phyloP scores from a whole-genome alignment of 306 rosid genomes.

The Sicyos baderoa region DNA sequence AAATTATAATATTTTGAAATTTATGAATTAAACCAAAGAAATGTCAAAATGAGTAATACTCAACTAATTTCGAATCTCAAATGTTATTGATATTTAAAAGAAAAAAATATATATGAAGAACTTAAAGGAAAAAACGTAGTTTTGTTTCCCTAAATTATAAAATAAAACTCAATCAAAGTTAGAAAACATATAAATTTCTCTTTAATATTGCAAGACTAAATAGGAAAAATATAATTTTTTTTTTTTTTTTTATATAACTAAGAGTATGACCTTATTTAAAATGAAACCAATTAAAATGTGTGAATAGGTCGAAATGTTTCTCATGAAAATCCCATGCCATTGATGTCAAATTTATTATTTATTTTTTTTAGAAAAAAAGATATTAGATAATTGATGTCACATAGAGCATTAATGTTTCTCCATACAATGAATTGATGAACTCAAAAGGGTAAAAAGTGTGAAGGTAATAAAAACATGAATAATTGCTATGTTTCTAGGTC shows the following conservation, averaged over 20 bases:
- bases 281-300: not conserved
- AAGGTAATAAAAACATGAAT: not conserved
- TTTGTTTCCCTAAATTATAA: no score
- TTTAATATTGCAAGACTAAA: not conserved
- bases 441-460: not conserved
- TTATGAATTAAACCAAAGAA: no score
- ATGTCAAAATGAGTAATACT: no score
- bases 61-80: no score
- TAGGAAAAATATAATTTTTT: not conserved
- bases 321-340: not conserved
- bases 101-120: no score
- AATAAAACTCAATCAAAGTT: not conserved
- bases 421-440: not conserved
- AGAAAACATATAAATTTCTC: not conserved
- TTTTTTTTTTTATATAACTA: no score
- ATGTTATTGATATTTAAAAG: no score
- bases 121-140: no score
- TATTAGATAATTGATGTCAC: not conserved
- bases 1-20: no score
- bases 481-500: not conserved
- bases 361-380: no score
- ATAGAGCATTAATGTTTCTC: not conserved
- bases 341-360: no score
- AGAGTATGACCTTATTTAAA: not conserved
- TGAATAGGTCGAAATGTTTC: not conserved